Conservation (phyloP, 352 stramenopile species). For the Globisporangium alternatum region DNA sequence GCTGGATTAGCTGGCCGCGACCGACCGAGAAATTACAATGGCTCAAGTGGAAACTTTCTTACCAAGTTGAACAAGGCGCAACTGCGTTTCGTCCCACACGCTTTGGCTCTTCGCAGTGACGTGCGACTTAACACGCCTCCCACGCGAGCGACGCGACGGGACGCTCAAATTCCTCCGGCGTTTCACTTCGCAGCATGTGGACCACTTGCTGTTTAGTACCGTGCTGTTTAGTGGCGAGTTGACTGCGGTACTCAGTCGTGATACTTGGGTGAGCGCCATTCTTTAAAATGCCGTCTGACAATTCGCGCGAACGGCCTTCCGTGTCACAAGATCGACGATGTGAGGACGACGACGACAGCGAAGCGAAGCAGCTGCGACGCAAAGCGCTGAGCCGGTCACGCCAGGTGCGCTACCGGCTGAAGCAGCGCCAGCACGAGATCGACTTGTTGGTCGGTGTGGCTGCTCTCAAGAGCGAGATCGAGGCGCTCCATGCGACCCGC, state of each 20-base stretch:
- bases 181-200: background rate
- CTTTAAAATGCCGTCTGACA: slow-evolving; percentile 1
- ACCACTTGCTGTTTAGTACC: no score
- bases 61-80: background rate
- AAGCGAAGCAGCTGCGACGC: slow-evolving; percentile 9
- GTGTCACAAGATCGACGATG: background rate
- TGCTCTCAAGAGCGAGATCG: slow-evolving; percentile 17
- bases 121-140: background rate
- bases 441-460: slow-evolving; percentile 13
- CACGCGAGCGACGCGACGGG: background rate
- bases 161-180: background rate
- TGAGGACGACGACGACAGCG: no score
- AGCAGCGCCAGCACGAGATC: slow-evolving; percentile 23
- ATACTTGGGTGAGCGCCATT: background rate
- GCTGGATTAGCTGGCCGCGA: background rate
- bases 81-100: background rate
- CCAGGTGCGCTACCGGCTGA: slow-evolving; percentile 27
- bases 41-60: background rate
- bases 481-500: slow-evolving; percentile 2
- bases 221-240: background rate
- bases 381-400: slow-evolving; percentile 17
- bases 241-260: background rate
- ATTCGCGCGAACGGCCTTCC: background rate
- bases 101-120: background rate
- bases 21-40: no score